Evolutionary conservation across 805 yeast genomes (phyloP).

Genomic region (Clavispora fructus): DNA sequence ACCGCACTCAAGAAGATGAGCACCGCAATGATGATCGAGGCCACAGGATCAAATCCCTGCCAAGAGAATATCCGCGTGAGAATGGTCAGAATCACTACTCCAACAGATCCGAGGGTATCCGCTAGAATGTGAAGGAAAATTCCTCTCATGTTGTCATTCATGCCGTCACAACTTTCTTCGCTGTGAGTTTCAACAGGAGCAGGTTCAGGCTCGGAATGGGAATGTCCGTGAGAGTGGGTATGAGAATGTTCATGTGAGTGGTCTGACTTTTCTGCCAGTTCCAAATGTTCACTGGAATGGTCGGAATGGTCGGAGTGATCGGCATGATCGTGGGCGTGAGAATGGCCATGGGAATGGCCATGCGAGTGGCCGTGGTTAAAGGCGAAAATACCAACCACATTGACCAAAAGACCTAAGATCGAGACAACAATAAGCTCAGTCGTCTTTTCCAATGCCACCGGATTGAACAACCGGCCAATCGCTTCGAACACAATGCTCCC

Average conservation of each 20-base stretch:
- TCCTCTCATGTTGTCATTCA: constrained; percentile 81
- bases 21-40: constrained; percentile 80
- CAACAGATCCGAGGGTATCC: constrained; percentile 94
- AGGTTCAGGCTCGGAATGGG: constrained; percentile 16
- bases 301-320: constrained; percentile 1
- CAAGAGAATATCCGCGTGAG: constrained; percentile 61
- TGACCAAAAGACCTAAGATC: constrained; percentile 77
- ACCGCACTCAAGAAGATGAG: constrained; percentile 77
- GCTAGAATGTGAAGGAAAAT: constrained; percentile 91
- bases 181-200: constrained; percentile 4
- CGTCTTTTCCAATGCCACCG: constrained; percentile 73
- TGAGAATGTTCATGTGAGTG: constrained; percentile 6
- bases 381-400: constrained; percentile 88
- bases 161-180: constrained; percentile 5
- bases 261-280: neutral
- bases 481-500: constrained; percentile 87
- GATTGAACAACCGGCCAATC: constrained; percentile 69
- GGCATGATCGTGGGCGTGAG: constrained; percentile 22
- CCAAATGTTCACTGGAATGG: no score
- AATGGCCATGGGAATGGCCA: constrained; percentile 37
- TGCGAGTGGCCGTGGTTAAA: constrained; percentile 77
- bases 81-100: constrained; percentile 88
- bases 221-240: constrained; percentile 7
- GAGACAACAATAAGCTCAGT: constrained; percentile 84
- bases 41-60: constrained; percentile 87